Percentiles rank a stretch among this genome's conserved stretches.
phyloP scores from a whole-genome alignment of 768 basidiomycete genomes.

The Daedaleopsis nitida region DNA sequence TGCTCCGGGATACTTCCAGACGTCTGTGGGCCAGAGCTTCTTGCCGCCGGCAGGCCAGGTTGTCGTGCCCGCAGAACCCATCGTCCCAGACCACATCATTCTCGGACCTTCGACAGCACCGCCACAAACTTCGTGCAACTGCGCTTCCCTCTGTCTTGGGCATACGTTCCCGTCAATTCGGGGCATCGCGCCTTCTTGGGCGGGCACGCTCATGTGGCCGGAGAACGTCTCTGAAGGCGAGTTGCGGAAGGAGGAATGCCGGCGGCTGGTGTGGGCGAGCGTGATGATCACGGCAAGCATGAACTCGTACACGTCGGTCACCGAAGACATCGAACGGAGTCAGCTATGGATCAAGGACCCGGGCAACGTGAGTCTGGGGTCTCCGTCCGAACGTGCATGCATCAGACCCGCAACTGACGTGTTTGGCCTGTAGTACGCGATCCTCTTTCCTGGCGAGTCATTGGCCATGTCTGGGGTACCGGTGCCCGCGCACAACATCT shows the following conservation, averaged over 20 bases:
- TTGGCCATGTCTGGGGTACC: conserved; percentile 35
- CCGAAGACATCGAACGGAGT: conserved; percentile 38
- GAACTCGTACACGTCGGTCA: conserved; percentile 56
- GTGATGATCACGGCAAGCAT: conserved; percentile 66
- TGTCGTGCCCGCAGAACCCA: not conserved
- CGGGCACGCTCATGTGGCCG: conserved; percentile 64
- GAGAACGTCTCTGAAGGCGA: conserved; percentile 48
- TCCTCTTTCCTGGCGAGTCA: conserved; percentile 73
- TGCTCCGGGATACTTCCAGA: not conserved
- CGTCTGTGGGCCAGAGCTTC: not conserved
- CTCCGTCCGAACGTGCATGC: not conserved
- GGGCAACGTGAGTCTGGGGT: conserved; percentile 62
- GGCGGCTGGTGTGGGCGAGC: conserved; percentile 73
- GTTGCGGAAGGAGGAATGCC: conserved; percentile 69
- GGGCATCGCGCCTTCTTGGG: conserved; percentile 65
- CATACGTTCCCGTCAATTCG: conserved; percentile 46
- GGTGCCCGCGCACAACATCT: conserved; percentile 62
- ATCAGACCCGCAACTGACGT: not conserved
- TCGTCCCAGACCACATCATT: conserved; percentile 3
- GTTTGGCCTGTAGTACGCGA: conserved; percentile 49
- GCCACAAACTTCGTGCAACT: conserved; percentile 13
- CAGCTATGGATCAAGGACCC: conserved; percentile 49
- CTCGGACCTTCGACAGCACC: not conserved
- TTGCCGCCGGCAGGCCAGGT: not conserved
- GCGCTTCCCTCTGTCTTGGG: conserved; percentile 49